Evolutionary conservation across 345 rosid genomes (phyloP), one percentile per base, ranked within the genome.

Genomic region (Arabidopsis thaliana): DNA sequence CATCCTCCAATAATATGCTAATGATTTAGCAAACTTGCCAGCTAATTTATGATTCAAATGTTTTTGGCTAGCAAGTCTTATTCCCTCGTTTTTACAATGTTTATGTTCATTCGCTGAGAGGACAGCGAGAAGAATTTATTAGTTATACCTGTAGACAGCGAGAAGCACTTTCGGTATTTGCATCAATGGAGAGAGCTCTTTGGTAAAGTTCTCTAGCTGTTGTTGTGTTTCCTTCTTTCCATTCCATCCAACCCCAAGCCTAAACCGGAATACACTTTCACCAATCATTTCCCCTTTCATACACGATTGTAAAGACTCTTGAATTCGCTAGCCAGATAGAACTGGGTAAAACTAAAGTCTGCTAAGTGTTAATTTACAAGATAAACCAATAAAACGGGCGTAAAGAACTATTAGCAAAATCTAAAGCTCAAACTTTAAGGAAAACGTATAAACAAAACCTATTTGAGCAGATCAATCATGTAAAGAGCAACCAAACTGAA

Each of bases 161-260:
- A 79, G 97, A 84, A 52, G 97, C 97, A 81, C 93, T 90, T 83
- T 95, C 97, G 1, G 78, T 88, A n/a, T 79, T 82, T 25, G 97
- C 74, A 74, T 88, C 78, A 72, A 95, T 85, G 67, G 97, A 79
- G 52, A 95, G 83, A 68, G 91, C 96, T 82, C 58, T 85, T 80
- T 88, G 91, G 82, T 95, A 95, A 48, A 85, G 83, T 75, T 85
- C 86, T 83, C 97, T 87, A 23, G 99, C 99, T 3, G 87, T 80
- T 23, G 86, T 41, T 76, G 85, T 69, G 79, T 90, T 91, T 76
- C 97, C 99, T 87, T 95, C 97, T 72, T 91, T 91, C 99, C 99
- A 91, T 67, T 95, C 99, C 99, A 91, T 87, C 99, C 97, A 95
- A 71, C 97, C 97, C 99, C 99, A 95, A 61, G 92, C 99, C 99